A percentile compares a stretch with the other conserved stretches of the same genome.
Evolutionary conservation across 768 basidiomycete genomes (phyloP).

Genomic region (Hypholoma sublateritium): DNA sequence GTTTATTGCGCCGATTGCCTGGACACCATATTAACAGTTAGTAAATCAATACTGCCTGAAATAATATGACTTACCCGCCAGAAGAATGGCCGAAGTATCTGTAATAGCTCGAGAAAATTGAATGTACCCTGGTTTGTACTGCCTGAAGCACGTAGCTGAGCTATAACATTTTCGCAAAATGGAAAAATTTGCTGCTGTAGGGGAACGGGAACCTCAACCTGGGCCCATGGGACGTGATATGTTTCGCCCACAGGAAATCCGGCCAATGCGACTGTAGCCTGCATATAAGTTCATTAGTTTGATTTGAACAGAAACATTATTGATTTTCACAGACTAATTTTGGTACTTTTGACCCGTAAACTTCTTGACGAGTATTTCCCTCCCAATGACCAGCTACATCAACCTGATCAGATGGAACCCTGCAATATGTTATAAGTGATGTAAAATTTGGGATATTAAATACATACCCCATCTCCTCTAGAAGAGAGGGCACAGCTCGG

Average conservation of each 20-base stretch:
- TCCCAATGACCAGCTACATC: constrained; percentile 12
- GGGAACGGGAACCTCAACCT: constrained; percentile 2
- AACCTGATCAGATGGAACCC: constrained; percentile 10
- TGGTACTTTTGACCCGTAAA: constrained; percentile 12
- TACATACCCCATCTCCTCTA: constrained; percentile 14
- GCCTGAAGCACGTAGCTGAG: constrained; percentile 3
- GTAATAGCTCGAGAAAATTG: constrained; percentile 12
- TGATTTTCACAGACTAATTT: constrained; percentile 4
- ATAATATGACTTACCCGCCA: constrained; percentile 8
- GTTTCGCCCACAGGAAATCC: constrained; percentile 12
- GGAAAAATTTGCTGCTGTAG: constrained; percentile 10
- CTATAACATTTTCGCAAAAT: constrained; percentile 9
- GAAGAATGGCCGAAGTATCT: constrained; percentile 11
- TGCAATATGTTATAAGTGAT: background rate
- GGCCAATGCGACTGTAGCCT: constrained; percentile 10
- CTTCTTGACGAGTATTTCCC: constrained; percentile 10
- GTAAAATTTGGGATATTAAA: background rate
- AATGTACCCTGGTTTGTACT: constrained; percentile 11
- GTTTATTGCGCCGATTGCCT: background rate
- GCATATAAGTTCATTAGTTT: background rate
- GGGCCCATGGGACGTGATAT: constrained; percentile 12
- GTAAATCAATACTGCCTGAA: background rate
- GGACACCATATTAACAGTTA: no score
- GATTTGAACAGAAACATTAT: background rate
- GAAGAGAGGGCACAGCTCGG: constrained; percentile 4